phyloP scores from a whole-genome alignment of 768 basidiomycete species.

The Boletus coccyginus region DNA sequence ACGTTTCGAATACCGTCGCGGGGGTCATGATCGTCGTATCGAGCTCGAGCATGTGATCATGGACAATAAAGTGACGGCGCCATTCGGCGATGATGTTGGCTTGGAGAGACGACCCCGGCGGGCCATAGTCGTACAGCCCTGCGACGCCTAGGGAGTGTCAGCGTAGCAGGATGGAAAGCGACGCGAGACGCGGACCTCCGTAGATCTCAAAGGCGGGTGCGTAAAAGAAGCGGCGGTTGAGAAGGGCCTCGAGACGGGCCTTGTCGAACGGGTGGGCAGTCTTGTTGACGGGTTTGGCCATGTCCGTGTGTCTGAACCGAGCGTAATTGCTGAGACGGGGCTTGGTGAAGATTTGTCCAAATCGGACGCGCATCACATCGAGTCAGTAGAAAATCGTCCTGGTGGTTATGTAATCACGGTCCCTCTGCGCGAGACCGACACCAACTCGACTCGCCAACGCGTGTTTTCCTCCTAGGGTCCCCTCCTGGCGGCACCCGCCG shows the following conservation, averaged over 20 bases:
- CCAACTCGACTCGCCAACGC: too few species aligned
- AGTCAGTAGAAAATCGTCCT: neutral
- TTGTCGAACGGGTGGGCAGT: conserved; percentile 87
- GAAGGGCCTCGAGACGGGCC: conserved; percentile 73
- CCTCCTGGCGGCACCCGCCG: too few species aligned
- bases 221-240: conserved; percentile 94
- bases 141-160: conserved; percentile 63
- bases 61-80: conserved; percentile 97
- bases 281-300: conserved; percentile 59
- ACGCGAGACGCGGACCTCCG: conserved; percentile 57
- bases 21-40: conserved; percentile 99
- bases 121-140: conserved; percentile 97
- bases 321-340: neutral
- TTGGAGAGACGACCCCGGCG: conserved; percentile 92
- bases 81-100: conserved; percentile 96
- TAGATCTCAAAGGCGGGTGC: conserved; percentile 99
- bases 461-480: too few species aligned
- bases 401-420: neutral
- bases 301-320: conserved; percentile 23
- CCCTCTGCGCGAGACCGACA: too few species aligned
- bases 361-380: conserved; percentile 27
- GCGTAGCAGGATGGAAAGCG: neutral
- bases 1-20: conserved; percentile 90
- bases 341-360: conserved; percentile 10
- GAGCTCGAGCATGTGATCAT: conserved; percentile 97